A percentile compares a stretch with the other conserved stretches of the same genome.
These are phyloP conservation scores for Sugiyamaella neomexicana DNA, from an alignment of 1,139 yeast genomes.

Conservation along the genomic window DNA sequence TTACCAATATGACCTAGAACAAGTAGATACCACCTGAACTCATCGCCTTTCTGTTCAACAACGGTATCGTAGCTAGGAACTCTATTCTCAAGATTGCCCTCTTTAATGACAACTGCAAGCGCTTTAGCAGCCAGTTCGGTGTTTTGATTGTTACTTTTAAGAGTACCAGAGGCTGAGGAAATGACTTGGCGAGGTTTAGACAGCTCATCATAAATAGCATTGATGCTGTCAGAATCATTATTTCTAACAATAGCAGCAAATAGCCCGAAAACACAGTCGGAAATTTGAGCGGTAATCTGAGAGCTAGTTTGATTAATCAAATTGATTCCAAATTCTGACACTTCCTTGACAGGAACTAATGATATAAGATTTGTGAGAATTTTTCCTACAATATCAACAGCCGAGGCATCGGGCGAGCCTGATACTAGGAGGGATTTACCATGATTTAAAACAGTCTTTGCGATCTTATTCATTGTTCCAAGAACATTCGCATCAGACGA, in stretches of 20 bases:
- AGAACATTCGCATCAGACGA: neutral
- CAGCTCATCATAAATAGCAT: conserved; percentile 7
- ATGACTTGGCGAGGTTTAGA: conserved; percentile 1
- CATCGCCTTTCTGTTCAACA: conserved; percentile 9
- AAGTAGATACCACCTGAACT: conserved; percentile 23
- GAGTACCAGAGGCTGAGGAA: neutral
- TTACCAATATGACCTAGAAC: conserved; percentile 51
- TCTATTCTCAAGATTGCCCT: conserved; percentile 12
- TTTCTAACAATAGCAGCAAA: conserved; percentile 6
- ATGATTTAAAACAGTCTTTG: conserved; percentile 7
- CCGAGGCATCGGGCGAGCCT: conserved; percentile 8
- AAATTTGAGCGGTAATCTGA: conserved; percentile 8
- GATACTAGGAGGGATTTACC: conserved; percentile 3
- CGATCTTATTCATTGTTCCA: neutral
- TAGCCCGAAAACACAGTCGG: conserved; percentile 7
- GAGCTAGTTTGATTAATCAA: conserved; percentile 7
- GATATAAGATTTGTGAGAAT: conserved; percentile 10
- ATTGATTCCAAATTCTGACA: conserved; percentile 8
- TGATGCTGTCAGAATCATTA: neutral
- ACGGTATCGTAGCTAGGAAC: conserved; percentile 8
- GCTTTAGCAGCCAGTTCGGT: conserved; percentile 23
- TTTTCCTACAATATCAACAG: conserved; percentile 11
- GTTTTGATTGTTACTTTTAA: neutral
- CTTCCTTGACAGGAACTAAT: neutral
- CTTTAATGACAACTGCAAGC: conserved; percentile 19